Percentiles rank a stretch among this genome's conserved stretches.
phyloP scores from a whole-genome alignment of 225 moss, liverwort and hornwort species.

The Bryoerythrophyllum caledonicum region DNA sequence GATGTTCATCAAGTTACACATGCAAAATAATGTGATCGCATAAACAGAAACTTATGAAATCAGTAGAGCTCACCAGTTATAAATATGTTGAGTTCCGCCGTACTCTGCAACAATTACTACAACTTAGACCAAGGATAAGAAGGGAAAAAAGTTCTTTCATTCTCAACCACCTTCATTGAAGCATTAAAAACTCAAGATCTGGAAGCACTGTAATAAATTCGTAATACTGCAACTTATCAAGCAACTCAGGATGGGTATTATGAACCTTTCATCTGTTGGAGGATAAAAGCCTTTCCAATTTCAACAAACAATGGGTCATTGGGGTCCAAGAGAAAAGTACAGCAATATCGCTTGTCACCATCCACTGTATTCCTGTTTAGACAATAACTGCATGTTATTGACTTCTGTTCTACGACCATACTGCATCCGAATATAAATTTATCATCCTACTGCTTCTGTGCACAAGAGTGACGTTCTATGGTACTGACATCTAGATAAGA shows the following conservation, averaged over 20 bases:
- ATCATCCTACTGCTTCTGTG: background rate
- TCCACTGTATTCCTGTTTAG: conserved; percentile 80
- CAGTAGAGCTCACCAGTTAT: conserved; percentile 66
- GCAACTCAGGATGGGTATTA: conserved; percentile 1
- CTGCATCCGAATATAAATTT: background rate
- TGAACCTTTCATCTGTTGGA: conserved; percentile 84
- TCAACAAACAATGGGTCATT: conserved; percentile 79
- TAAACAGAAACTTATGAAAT: background rate
- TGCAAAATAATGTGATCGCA: background rate
- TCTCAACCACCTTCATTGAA: conserved; percentile 14
- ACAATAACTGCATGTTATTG: background rate
- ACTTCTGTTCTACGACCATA: background rate
- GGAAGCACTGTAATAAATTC: conserved; percentile 2
- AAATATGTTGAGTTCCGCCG: conserved; percentile 86
- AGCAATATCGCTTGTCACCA: conserved; percentile 85
- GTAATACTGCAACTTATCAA: conserved; percentile 1
- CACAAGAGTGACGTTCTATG: conserved; percentile 8
- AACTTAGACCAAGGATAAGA: conserved; percentile 8
- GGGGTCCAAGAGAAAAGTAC: conserved; percentile 84
- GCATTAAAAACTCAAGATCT: background rate
- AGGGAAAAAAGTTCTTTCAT: background rate
- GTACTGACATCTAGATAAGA: background rate
- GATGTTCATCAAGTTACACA: conserved; percentile 8
- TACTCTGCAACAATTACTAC: conserved; percentile 64
- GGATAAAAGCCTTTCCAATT: conserved; percentile 82